These are phyloP conservation scores for Daldinia loculata DNA, from an alignment of 495 filamentous ascomycete species.

Conservation along the genomic window DNA sequence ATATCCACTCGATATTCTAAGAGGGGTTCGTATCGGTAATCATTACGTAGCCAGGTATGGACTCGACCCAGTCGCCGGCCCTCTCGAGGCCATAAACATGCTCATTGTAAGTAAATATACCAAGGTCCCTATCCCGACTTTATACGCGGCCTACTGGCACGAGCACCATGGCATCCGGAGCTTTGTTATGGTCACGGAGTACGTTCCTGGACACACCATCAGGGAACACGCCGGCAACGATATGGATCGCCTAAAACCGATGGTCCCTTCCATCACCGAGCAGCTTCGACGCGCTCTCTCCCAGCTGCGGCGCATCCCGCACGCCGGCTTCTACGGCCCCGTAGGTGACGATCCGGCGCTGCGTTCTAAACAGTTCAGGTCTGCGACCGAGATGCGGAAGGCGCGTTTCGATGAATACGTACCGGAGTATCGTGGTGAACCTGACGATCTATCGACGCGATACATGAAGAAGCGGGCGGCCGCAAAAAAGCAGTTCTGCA, in stretches of 20 bases:
- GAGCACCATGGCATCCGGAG: background rate
- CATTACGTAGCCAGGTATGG: background rate
- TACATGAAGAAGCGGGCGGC: background rate
- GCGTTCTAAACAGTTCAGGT: background rate
- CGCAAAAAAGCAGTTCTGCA: background rate
- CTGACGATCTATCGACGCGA: background rate
- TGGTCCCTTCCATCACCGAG: background rate
- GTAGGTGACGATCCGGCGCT: background rate
- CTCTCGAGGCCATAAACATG: background rate
- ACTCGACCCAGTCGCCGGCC: background rate
- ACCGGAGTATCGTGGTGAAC: too few relatives aligned
- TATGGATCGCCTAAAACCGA: background rate
- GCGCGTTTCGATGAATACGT: background rate
- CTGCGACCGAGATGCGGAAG: background rate
- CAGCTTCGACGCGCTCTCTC: background rate
- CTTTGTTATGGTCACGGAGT: background rate
- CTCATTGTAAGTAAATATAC: background rate
- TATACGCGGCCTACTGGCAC: background rate
- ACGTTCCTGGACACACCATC: background rate
- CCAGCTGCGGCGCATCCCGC: background rate
- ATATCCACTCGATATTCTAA: too few relatives aligned
- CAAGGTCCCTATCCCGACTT: background rate
- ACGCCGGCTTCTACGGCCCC: background rate
- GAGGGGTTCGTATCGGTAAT: background rate
- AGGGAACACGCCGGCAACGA: too few relatives aligned